These are phyloP conservation scores for Starmerella apicola DNA, from an alignment of 805 yeast species.

Conservation along the genomic window DNA sequence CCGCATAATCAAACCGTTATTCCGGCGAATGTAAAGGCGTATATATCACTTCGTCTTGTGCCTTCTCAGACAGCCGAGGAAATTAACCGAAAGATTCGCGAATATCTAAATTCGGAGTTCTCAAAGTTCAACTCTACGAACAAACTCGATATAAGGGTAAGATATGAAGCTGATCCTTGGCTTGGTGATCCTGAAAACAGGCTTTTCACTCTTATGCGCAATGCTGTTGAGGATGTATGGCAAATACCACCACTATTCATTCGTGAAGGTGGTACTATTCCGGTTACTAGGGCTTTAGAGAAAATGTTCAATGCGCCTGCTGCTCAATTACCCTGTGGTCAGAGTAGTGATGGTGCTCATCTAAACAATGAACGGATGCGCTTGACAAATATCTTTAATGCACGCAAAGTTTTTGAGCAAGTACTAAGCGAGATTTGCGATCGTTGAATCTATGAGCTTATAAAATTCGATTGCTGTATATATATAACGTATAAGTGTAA, in stretches of 20 bases:
- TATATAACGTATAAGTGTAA: no score
- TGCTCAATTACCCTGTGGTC: slow-evolving; percentile 94
- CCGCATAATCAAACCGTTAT: slow-evolving; percentile 84
- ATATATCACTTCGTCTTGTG: slow-evolving; percentile 72
- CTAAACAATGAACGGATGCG: slow-evolving; percentile 75
- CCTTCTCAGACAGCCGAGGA: slow-evolving; percentile 67
- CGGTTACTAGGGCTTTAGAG: slow-evolving; percentile 75
- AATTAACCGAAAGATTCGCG: slow-evolving; percentile 40
- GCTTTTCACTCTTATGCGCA: slow-evolving; percentile 54
- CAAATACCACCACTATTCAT: slow-evolving; percentile 67
- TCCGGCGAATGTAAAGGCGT: slow-evolving; percentile 66
- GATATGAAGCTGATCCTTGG: slow-evolving; percentile 94
- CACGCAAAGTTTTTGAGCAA: slow-evolving; percentile 41
- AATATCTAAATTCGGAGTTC: slow-evolving; percentile 40
- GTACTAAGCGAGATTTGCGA: slow-evolving; percentile 16
- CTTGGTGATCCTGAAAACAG: slow-evolving; percentile 70
- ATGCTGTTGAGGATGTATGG: slow-evolving; percentile 63
- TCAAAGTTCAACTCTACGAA: slow-evolving; percentile 45
- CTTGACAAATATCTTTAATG: slow-evolving; percentile 61
- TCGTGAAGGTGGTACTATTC: slow-evolving; percentile 95
- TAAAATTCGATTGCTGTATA: neutral
- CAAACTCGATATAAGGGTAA: slow-evolving; percentile 43
- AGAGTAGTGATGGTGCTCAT: slow-evolving; percentile 88
- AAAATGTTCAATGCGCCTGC: slow-evolving; percentile 76
- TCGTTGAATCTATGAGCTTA: neutral